Conservation (phyloP, 73 alveolate genomes). For the Paramecium pentaurelia region DNA sequence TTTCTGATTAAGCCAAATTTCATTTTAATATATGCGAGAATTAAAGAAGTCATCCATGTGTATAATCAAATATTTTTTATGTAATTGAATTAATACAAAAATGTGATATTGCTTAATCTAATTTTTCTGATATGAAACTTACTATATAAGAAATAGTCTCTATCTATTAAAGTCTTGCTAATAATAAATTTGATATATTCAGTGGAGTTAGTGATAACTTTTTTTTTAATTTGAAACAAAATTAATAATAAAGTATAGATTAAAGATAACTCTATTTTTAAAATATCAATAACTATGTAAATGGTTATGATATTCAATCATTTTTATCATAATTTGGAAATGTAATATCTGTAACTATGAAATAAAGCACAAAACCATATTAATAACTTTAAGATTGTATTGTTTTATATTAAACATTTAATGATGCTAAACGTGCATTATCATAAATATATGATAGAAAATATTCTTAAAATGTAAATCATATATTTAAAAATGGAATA, state of each 20-base stretch:
- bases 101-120: background rate
- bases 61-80: background rate
- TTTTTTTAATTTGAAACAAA: background rate
- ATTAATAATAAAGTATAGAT: background rate
- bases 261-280: background rate
- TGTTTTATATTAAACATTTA: background rate
- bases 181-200: background rate
- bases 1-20: background rate
- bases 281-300: background rate
- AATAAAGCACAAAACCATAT: background rate
- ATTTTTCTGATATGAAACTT: background rate
- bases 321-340: slow-evolving; percentile 21
- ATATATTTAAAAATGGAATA: background rate
- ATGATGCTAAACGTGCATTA: background rate
- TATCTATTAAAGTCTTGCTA: background rate
- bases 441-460: background rate
- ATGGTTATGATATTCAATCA: background rate
- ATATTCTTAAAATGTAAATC: background rate
- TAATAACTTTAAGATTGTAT: background rate
- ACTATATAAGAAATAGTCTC: background rate
- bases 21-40: background rate
- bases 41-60: slow-evolving; percentile 23
- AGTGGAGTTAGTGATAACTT: slow-evolving; percentile 15
- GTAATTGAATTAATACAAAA: background rate
- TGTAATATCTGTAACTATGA: background rate